phyloP scores from a whole-genome alignment of 768 basidiomycete genomes.

The Suillus ampliporus region DNA sequence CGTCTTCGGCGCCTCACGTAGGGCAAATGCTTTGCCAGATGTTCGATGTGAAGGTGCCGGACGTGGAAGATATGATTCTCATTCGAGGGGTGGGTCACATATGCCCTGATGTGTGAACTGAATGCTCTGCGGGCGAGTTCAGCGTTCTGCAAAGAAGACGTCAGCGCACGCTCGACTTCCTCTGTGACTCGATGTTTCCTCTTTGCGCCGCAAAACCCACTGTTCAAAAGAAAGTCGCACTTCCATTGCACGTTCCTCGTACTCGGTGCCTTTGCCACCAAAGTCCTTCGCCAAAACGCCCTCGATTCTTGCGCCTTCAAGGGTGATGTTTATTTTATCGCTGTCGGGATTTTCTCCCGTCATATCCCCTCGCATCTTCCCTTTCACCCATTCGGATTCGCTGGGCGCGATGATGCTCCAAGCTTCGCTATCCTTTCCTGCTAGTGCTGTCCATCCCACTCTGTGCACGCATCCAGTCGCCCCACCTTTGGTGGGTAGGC shows the following conservation, averaged over 20 bases:
- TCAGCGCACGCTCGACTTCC: constrained; percentile 13
- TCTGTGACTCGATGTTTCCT: constrained; percentile 49
- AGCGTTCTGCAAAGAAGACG: constrained; percentile 62
- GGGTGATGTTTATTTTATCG: constrained; percentile 45
- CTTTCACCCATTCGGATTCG: constrained; percentile 85
- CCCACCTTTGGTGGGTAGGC: constrained; percentile 97
- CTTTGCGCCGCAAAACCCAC: constrained; percentile 80
- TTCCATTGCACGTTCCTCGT: constrained; percentile 86
- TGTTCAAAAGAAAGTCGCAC: constrained; percentile 91
- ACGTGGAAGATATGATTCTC: constrained; percentile 98
- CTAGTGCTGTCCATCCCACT: constrained; percentile 97
- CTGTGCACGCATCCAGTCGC: constrained; percentile 96
- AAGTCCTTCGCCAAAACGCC: constrained; percentile 80
- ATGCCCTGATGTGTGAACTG: constrained; percentile 92
- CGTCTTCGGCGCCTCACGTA: constrained; percentile 77
- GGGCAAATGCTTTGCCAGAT: constrained; percentile 91
- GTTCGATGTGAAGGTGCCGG: constrained; percentile 93
- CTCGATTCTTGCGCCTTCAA: constrained; percentile 70
- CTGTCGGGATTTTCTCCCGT: constrained; percentile 24
- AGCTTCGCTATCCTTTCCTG: constrained; percentile 94
- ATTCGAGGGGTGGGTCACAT: constrained; percentile 93
- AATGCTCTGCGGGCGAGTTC: constrained; percentile 83
- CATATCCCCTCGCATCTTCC: constrained; percentile 71
- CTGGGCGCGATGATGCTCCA: constrained; percentile 91
- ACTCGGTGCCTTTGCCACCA: constrained; percentile 81